Percentiles rank a stretch among this genome's conserved stretches.
These are phyloP conservation scores for Xylariaceae sp. DNA, from an alignment of 2,329 filamentous ascomycete species.

Conservation along the genomic window DNA sequence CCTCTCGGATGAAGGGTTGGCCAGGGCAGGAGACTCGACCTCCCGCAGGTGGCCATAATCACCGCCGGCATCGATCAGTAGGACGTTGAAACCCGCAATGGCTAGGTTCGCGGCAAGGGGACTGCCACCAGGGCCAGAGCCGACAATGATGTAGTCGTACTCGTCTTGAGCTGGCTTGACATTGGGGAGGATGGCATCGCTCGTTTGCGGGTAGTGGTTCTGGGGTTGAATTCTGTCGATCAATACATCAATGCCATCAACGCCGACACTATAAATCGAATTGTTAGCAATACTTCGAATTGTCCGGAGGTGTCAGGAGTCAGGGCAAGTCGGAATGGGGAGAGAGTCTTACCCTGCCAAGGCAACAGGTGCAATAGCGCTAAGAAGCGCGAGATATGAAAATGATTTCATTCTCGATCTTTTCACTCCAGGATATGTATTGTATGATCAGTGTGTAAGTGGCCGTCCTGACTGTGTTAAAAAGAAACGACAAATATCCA, in stretches of 20 bases:
- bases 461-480: not conserved
- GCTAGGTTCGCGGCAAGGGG: slow-evolving; percentile 58
- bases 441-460: not conserved
- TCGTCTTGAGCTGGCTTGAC: slow-evolving; percentile 19
- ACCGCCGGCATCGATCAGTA: slow-evolving; percentile 56
- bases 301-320: not conserved
- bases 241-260: slow-evolving; percentile 18
- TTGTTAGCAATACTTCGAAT: slow-evolving; percentile 1
- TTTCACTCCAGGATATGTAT: not conserved
- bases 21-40: slow-evolving; percentile 50
- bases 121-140: slow-evolving; percentile 56
- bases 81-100: slow-evolving; percentile 49
- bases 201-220: slow-evolving; percentile 23
- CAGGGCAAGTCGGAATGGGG: not conserved
- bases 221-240: slow-evolving; percentile 21
- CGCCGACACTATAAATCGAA: slow-evolving; percentile 3
- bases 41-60: slow-evolving; percentile 47
- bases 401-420: slow-evolving; percentile 21
- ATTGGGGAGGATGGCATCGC: slow-evolving; percentile 13
- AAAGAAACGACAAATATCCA: not conserved
- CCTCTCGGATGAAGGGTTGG: slow-evolving; percentile 50
- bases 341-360: slow-evolving; percentile 12
- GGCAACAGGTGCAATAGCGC: slow-evolving; percentile 17
- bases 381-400: slow-evolving; percentile 21
- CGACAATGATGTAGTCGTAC: slow-evolving; percentile 60